phyloP scores from a whole-genome alignment of 2,329 filamentous ascomycete genomes.

The Zalaria obscura region DNA sequence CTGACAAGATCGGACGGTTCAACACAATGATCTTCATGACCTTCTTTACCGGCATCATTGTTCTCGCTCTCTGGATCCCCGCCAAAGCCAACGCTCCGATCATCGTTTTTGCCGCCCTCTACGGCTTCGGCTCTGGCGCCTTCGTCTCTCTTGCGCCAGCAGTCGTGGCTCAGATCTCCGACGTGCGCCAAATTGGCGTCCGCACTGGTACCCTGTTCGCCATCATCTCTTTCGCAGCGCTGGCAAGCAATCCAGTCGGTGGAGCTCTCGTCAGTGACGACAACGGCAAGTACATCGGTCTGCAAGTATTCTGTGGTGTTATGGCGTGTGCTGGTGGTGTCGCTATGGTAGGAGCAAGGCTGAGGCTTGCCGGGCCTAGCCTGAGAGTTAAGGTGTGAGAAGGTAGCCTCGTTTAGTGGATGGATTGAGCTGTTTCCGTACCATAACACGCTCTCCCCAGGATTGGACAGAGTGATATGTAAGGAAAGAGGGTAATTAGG shows the following conservation, averaged over 20 bases:
- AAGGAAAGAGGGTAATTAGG: too few species aligned
- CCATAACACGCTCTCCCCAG: too few species aligned
- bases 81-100: constrained; percentile 39
- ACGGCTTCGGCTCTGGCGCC: constrained; percentile 54
- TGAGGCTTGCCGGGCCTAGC: constrained; percentile 17
- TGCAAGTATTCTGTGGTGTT: constrained; percentile 53
- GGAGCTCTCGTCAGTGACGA: constrained; percentile 38
- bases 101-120: constrained; percentile 51
- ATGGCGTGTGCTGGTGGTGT: constrained; percentile 30
- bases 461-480: too few species aligned
- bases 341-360: constrained; percentile 23
- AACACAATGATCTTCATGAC: constrained; percentile 40
- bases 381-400: constrained; percentile 3
- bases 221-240: constrained; percentile 46
- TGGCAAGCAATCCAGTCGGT: constrained; percentile 41
- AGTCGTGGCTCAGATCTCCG: constrained; percentile 55
- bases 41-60: constrained; percentile 29
- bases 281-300: constrained; percentile 39
- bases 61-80: constrained; percentile 42
- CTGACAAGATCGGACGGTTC: constrained; percentile 39
- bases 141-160: constrained; percentile 50
- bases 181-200: constrained; percentile 51
- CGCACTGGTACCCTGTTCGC: constrained; percentile 52
- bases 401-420: too few species aligned
- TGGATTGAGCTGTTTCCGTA: too few species aligned